Percentiles rank a stretch among this genome's conserved stretches.
These are phyloP conservation scores for Pneumocystis oryctolagi DNA, from an alignment of 1,139 yeast species.

Conservation along the genomic window DNA sequence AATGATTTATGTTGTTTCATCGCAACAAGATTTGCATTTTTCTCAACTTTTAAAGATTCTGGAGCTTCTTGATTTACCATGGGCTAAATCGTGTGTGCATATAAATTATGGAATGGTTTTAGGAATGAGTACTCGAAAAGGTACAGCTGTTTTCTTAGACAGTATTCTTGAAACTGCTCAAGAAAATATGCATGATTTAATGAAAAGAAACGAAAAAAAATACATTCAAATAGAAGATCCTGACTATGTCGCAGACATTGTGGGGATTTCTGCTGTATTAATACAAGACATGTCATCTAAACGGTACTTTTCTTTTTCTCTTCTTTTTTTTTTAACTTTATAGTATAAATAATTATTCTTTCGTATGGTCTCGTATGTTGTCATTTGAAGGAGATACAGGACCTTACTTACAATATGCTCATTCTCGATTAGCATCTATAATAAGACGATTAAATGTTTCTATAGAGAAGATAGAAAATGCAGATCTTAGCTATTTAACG, in stretches of 20 bases:
- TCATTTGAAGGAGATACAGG: conserved; percentile 99
- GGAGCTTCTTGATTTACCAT: conserved; percentile 78
- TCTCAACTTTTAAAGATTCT: conserved; percentile 92
- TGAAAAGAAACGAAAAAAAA: conserved; percentile 83
- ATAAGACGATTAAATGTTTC: conserved; percentile 56
- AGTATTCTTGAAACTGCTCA: conserved; percentile 87
- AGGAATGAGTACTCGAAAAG: conserved; percentile 98
- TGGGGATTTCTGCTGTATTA: conserved; percentile 96
- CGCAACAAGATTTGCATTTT: conserved; percentile 88
- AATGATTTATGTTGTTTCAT: conserved; percentile 89
- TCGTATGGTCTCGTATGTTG: conserved; percentile 96
- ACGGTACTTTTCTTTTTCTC: conserved; percentile 20
- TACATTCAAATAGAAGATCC: conserved; percentile 92
- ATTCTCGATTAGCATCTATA: conserved; percentile 88
- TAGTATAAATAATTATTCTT: conserved; percentile 82
- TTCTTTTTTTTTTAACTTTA: not conserved
- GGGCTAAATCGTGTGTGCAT: conserved; percentile 71
- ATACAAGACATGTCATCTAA: conserved; percentile 98
- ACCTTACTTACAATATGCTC: conserved; percentile 96
- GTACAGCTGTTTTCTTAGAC: conserved; percentile 94
- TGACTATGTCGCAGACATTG: conserved; percentile 84
- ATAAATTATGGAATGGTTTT: conserved; percentile 95
- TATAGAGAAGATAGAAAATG: conserved; percentile 27
- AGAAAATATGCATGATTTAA: conserved; percentile 91
- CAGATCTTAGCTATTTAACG: conserved; percentile 55